phyloP scores from a whole-genome alignment of 257 asterid species.

The Solanum arcanum region DNA sequence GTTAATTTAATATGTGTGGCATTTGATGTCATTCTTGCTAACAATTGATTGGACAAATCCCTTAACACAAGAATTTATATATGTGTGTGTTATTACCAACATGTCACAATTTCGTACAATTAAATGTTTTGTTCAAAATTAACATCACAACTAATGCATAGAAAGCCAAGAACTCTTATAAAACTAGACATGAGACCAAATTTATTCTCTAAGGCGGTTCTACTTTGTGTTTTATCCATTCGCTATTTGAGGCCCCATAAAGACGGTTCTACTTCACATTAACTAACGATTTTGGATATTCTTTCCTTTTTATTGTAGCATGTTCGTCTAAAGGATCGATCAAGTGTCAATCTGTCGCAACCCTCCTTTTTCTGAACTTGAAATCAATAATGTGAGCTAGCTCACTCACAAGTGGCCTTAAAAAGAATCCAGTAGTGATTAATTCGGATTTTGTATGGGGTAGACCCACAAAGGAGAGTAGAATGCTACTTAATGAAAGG shows the following conservation, averaged over 20 bases:
- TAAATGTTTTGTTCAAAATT: not conserved
- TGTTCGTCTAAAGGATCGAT: not conserved
- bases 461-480: not conserved
- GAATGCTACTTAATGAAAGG: not conserved
- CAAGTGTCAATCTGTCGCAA: not conserved
- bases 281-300: not conserved
- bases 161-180: not conserved
- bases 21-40: not conserved
- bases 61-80: not conserved
- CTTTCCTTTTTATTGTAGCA: not conserved
- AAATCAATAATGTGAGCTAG: not conserved
- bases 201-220: not conserved
- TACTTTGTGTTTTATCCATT: not conserved
- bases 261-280: not conserved
- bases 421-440: not conserved
- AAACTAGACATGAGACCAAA: not conserved
- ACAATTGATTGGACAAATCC: not conserved
- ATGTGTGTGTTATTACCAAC: not conserved
- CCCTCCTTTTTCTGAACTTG: too few species aligned
- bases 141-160: not conserved
- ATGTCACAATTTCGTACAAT: not conserved
- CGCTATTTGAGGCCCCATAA: not conserved
- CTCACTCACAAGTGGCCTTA: not conserved
- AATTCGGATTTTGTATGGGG: not conserved
- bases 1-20: not conserved